Conservation (phyloP, 2,329 filamentous ascomycete genomes). For the Fusarium austroafricanum region DNA sequence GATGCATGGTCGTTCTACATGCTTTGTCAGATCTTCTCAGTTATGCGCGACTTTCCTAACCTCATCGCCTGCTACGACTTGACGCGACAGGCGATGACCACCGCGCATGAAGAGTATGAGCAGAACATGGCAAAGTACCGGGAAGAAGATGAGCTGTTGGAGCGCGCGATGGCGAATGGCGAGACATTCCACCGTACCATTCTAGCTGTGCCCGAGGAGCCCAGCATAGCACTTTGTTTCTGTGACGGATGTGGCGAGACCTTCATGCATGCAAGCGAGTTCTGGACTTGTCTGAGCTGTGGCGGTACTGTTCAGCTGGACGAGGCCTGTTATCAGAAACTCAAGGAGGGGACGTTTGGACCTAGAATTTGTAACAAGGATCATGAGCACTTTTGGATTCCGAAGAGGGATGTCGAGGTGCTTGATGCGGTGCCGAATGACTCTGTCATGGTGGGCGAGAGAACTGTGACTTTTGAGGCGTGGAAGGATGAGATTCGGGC, state of each 20-base stretch:
- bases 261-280: neutral
- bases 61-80: neutral
- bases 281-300: neutral
- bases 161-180: neutral
- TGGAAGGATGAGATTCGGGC: neutral
- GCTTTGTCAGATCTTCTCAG: neutral
- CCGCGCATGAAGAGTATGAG: neutral
- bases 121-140: neutral
- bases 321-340: neutral
- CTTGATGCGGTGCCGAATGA: neutral
- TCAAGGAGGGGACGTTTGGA: neutral
- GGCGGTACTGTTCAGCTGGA: neutral
- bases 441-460: neutral
- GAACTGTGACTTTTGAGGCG: neutral
- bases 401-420: neutral
- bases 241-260: neutral
- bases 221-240: rapidly evolving
- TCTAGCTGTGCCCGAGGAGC: neutral
- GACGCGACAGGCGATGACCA: neutral
- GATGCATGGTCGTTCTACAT: neutral
- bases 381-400: neutral
- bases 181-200: neutral
- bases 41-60: neutral
- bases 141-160: neutral
- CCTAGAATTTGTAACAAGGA: neutral